Evolutionary conservation across 2,329 filamentous ascomycete species (phyloP).

Genomic region (Colletotrichum sp.): DNA sequence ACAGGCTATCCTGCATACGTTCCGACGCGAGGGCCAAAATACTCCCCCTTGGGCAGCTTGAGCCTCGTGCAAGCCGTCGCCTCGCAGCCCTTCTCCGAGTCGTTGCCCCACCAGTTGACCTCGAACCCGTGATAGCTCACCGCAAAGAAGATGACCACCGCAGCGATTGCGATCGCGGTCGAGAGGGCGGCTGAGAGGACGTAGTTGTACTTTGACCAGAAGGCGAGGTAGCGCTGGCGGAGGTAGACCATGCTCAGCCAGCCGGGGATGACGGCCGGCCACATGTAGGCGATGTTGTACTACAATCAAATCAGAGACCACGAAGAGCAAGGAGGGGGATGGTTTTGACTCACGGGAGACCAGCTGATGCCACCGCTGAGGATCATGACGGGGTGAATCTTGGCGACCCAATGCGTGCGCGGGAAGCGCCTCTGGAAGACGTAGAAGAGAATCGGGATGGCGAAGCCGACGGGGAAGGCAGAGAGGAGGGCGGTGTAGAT

Average conservation of each 20-base stretch:
- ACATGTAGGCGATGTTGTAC: conserved; percentile 48
- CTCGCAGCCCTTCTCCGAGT: conserved; percentile 7
- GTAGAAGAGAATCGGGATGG: conserved; percentile 37
- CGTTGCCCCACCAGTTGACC: conserved; percentile 34
- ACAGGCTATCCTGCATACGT: neutral
- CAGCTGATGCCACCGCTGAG: conserved; percentile 37
- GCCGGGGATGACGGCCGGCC: conserved; percentile 47
- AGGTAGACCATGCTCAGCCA: conserved; percentile 47
- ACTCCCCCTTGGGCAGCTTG: neutral
- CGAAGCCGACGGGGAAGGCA: conserved; percentile 39
- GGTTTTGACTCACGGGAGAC: conserved; percentile 26
- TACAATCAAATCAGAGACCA: neutral
- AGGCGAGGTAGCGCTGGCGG: conserved; percentile 37
- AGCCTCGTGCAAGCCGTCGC: neutral
- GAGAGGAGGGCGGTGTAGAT: conserved; percentile 38
- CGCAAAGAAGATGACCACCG: conserved; percentile 34
- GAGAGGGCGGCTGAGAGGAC: conserved; percentile 33
- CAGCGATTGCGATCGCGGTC: conserved; percentile 34
- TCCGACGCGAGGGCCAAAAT: conserved; percentile 2
- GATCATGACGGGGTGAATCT: conserved; percentile 44
- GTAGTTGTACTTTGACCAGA: conserved; percentile 45
- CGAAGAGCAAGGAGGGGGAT: accelerated
- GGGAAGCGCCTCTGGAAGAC: conserved; percentile 35
- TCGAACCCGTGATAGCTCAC: conserved; percentile 26
- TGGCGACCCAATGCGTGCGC: conserved; percentile 34